phyloP scores from a whole-genome alignment of 1,284 basidiomycete species.

The Apiotrichum mycotoxinovorans region DNA sequence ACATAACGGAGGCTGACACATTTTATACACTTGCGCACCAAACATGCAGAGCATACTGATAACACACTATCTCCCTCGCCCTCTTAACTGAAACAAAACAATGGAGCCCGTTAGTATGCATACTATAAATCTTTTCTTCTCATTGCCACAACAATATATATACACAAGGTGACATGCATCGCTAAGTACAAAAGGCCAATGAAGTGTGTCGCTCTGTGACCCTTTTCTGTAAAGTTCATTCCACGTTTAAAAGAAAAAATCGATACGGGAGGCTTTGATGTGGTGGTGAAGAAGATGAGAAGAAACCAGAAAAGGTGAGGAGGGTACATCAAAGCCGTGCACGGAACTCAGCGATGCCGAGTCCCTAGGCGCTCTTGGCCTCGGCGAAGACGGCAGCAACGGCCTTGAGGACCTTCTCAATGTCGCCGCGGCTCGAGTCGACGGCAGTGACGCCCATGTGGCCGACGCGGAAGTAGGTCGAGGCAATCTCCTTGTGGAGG shows the following conservation, averaged over 20 bases:
- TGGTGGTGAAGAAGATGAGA: background rate
- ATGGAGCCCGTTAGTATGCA: no score
- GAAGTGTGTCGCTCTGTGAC: background rate
- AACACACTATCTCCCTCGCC: no score
- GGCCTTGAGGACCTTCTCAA: conserved; percentile 68
- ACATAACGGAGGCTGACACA: no score
- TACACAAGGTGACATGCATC: conserved; percentile 5
- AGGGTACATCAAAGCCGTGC: background rate
- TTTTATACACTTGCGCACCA: no score
- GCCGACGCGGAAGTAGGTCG: conserved; percentile 56
- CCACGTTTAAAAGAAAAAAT: no score
- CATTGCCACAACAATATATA: no score
- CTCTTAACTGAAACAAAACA: no score
- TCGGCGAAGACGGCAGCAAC: conserved; percentile 59
- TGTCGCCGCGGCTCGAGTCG: conserved; percentile 65
- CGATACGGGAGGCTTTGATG: background rate
- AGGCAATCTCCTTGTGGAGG: conserved; percentile 81
- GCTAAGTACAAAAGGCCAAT: conserved; percentile 1
- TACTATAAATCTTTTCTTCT: no score
- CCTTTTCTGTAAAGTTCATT: background rate
- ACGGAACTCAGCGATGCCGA: conserved; percentile 3
- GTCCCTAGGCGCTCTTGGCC: conserved; percentile 21
- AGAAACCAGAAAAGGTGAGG: background rate
- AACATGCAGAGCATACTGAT: no score
- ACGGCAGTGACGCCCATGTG: conserved; percentile 89